phyloP scores from a whole-genome alignment of 768 basidiomycete genomes.

The Panellus pusillus region DNA sequence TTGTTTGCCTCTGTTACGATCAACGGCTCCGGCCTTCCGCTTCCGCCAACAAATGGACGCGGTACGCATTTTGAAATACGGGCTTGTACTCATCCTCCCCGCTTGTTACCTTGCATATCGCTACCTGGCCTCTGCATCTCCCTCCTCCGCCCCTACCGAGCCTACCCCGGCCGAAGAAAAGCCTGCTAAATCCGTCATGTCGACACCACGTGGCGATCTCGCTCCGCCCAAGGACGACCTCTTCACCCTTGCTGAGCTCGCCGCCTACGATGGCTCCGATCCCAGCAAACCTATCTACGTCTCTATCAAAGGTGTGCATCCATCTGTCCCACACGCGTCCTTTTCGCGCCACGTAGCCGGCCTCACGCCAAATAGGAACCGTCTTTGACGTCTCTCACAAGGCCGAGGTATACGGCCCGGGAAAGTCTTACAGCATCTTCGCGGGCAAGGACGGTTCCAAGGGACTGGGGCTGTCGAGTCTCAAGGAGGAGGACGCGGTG shows the following conservation, averaged over 20 bases:
- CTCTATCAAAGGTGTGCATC: conserved; percentile 78
- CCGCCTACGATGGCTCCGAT: conserved; percentile 68
- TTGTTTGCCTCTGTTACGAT: no score
- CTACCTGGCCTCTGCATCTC: no score
- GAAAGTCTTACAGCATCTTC: conserved; percentile 78
- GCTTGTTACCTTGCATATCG: no score
- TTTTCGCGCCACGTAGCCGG: not conserved
- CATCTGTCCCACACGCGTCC: not conserved
- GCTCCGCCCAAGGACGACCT: conserved; percentile 76
- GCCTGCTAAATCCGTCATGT: conserved; percentile 56
- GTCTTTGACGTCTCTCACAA: conserved; percentile 90
- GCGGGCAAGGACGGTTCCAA: conserved; percentile 93
- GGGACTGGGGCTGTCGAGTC: conserved; percentile 86
- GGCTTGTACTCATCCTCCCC: no score
- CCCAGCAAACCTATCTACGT: conserved; percentile 77
- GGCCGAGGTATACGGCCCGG: conserved; percentile 85
- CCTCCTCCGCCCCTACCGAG: no score
- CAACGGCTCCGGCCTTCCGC: no score
- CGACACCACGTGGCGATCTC: conserved; percentile 58
- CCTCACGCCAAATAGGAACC: conserved; percentile 50
- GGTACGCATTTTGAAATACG: no score
- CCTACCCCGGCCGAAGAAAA: no score
- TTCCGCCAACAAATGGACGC: no score
- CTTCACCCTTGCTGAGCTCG: conserved; percentile 68
- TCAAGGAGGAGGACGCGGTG: conserved; percentile 83